Evolutionary conservation across 306 rosid species (phyloP).

Genomic region (Hylodesmum podocarpum): DNA sequence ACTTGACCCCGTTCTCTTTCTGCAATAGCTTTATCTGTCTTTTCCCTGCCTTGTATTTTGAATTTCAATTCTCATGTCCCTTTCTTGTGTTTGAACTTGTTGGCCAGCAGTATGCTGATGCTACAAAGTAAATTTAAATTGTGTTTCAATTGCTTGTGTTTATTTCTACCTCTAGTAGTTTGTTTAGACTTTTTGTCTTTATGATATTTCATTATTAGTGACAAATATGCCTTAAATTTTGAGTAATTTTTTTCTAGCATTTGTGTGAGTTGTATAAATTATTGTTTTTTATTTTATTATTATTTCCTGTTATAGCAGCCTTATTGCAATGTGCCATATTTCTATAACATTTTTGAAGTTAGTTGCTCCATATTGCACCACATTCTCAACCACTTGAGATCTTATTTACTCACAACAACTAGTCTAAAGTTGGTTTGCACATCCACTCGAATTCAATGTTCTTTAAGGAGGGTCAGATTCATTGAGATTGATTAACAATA

Average conservation of each 20-base stretch:
- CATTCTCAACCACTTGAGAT: neutral
- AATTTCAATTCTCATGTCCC: neutral
- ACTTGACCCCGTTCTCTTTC: neutral
- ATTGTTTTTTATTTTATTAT: neutral
- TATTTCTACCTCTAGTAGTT: neutral
- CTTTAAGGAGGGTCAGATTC: neutral
- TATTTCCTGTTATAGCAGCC: neutral
- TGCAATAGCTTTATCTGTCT: neutral
- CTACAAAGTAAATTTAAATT: neutral
- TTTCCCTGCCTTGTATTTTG: neutral
- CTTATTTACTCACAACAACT: neutral
- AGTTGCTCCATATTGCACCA: neutral
- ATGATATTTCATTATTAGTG: neutral
- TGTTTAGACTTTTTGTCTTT: neutral
- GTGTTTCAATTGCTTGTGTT: neutral
- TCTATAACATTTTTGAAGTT: neutral
- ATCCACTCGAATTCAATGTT: neutral
- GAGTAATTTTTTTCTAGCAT: neutral
- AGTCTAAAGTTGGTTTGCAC: neutral
- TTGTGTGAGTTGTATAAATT: neutral
- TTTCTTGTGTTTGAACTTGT: neutral
- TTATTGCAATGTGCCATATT: neutral
- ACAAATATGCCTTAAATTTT: neutral
- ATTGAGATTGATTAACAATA: neutral
- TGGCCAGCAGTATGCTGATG: neutral